These are phyloP conservation scores for Lippia alba DNA, from an alignment of 305 asterid species.

Conservation along the genomic window DNA sequence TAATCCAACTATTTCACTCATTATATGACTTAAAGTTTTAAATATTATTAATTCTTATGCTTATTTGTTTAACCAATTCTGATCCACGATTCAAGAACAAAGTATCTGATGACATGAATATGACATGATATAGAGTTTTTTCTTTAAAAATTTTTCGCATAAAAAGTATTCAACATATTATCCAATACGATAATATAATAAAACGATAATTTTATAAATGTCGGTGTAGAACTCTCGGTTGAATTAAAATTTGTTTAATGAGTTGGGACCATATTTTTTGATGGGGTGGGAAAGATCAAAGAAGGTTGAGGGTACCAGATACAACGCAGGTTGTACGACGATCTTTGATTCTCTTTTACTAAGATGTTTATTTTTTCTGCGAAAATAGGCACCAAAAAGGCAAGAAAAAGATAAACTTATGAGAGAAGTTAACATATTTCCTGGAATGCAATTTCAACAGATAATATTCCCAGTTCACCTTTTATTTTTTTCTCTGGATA, in stretches of 20 bases:
- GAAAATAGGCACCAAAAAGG: constrained; percentile 35
- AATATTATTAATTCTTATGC: no score
- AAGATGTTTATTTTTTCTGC: constrained; percentile 33
- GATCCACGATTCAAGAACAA: no score
- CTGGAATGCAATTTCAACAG: constrained; percentile 17
- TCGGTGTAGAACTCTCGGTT: background rate
- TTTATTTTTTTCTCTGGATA: background rate
- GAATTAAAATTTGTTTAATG: background rate
- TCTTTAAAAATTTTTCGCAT: no score
- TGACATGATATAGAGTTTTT: no score
- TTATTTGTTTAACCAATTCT: no score
- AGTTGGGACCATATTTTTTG: constrained; percentile 15
- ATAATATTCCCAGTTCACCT: constrained; percentile 13
- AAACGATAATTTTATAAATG: no score
- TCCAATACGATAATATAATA: no score
- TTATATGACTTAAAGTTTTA: no score
- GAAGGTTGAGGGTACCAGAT: constrained; percentile 27
- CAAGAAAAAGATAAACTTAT: constrained; percentile 29
- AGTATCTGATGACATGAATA: no score
- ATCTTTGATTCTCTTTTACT: constrained; percentile 25
- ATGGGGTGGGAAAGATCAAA: constrained; percentile 35
- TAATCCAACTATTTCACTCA: no score
- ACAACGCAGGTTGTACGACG: constrained; percentile 31
- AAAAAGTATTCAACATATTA: no score
- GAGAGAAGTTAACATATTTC: constrained; percentile 8